These are phyloP conservation scores for Stephania yunnanensis DNA, from an alignment of 164 flowering plant species.

Conservation along the genomic window DNA sequence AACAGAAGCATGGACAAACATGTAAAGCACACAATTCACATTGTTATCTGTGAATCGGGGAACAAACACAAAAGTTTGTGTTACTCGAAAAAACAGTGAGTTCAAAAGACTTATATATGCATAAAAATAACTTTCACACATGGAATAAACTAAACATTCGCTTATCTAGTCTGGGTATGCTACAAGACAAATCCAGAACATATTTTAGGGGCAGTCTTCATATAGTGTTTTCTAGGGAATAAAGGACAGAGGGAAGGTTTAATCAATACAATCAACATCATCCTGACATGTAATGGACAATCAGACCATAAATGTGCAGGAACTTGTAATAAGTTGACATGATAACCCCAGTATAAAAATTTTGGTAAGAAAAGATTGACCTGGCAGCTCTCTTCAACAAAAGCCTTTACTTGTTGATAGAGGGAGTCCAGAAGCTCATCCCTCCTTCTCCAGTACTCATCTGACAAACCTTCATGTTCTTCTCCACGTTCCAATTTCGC, in stretches of 20 bases:
- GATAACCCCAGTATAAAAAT: neutral
- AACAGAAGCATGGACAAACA: too few species aligned
- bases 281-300: too few species aligned
- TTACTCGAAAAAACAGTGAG: too few species aligned
- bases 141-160: neutral
- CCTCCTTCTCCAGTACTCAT: constrained; percentile 64
- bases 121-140: too few species aligned
- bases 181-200: neutral
- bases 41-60: too few species aligned
- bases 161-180: neutral
- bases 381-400: constrained; percentile 43
- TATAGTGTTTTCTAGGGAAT: neutral
- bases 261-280: neutral
- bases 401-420: constrained; percentile 52
- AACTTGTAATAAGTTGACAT: neutral
- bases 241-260: neutral
- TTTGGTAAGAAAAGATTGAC: constrained; percentile 26
- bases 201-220: neutral
- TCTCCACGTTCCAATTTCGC: constrained; percentile 75
- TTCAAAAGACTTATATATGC: too few species aligned
- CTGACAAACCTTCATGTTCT: constrained; percentile 55
- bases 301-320: neutral
- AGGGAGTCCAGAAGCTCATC: constrained; percentile 70
- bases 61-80: too few species aligned
- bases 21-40: too few species aligned